Evolutionary conservation across 345 rosid species (phyloP).

Genomic region (Pseudoturritis turrita): DNA sequence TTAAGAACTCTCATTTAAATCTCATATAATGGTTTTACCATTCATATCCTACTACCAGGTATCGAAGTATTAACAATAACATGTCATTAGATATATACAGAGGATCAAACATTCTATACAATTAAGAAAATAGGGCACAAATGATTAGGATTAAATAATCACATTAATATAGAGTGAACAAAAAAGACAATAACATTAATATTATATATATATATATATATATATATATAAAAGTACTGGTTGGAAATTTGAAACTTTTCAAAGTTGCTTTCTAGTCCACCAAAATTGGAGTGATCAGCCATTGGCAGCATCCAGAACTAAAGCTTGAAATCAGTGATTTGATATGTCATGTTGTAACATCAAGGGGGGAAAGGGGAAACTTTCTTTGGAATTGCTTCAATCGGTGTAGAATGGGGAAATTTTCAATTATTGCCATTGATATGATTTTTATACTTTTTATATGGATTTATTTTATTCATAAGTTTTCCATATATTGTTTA

Average conservation of each 20-base stretch:
- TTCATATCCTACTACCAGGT: no score
- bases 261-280: slow-evolving; percentile 24
- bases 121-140: neutral
- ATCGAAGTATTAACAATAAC: neutral
- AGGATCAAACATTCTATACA: neutral
- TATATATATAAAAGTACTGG: neutral
- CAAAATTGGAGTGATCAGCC: slow-evolving; percentile 18
- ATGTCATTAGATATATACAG: no score
- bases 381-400: neutral
- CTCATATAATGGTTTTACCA: no score
- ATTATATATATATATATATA: neutral
- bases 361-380: slow-evolving; percentile 4
- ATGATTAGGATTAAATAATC: neutral
- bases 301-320: slow-evolving; percentile 2
- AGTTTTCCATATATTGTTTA: no score
- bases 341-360: slow-evolving; percentile 10
- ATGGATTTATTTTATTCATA: neutral
- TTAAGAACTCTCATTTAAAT: neutral
- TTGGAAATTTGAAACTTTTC: neutral
- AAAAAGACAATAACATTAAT: neutral
- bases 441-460: neutral
- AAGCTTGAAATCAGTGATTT: slow-evolving; percentile 23
- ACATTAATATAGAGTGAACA: neutral
- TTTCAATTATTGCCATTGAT: neutral
- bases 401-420: neutral